Base-by-base conservation (phyloP, 192 early-diverging fungal genomes). In the Nowakowskiella sp. region DNA sequence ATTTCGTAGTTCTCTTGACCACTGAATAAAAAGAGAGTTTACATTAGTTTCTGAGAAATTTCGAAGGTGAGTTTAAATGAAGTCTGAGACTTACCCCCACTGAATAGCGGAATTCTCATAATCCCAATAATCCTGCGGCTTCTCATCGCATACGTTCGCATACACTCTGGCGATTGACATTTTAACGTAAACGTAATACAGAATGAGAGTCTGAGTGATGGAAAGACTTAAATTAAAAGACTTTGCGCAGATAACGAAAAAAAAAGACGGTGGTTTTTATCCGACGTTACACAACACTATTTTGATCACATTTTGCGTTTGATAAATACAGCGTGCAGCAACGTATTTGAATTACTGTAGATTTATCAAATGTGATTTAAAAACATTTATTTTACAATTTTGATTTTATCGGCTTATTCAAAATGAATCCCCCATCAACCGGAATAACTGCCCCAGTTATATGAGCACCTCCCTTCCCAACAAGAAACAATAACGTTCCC, bases 1-100 rank as follows among this genome's bases (percentile, higher is more conserved):
- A 99, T 91, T 74, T 99, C 95, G 67, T 99, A 99, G 72, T 91
- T 92, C 48, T 94, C 92, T 66, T 94, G 92, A 42, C 72, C 75
- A 49, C 88, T 87, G 30, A 43, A 36, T 26, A 25, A 47, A 26
- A 58, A 7, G 7, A 2, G 58, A 45, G 49, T 24, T 9, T 21
- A 5, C 23, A 61, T 21, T 25, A 19, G 55, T 28, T 10, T 19
- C 24, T 32, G 4, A 51, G 13, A 16, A 62, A 69, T 8, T 19
- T 10, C 10, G 50, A 1, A 6, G 28, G 47, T 31, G 23, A 53
- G 29, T 61, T 8, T 50, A 1, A 47, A 56, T 26, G n/a, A 2
- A 1, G 55, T 29, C 6, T 26, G 55, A 56, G 32, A 31, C 76
- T 72, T 81, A 91, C 88, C 90, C 88, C 92, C 92, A 97, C 57